These are phyloP conservation scores for Ceratobasidium sp. DNA, from an alignment of 1,284 basidiomycete species.

Conservation along the genomic window DNA sequence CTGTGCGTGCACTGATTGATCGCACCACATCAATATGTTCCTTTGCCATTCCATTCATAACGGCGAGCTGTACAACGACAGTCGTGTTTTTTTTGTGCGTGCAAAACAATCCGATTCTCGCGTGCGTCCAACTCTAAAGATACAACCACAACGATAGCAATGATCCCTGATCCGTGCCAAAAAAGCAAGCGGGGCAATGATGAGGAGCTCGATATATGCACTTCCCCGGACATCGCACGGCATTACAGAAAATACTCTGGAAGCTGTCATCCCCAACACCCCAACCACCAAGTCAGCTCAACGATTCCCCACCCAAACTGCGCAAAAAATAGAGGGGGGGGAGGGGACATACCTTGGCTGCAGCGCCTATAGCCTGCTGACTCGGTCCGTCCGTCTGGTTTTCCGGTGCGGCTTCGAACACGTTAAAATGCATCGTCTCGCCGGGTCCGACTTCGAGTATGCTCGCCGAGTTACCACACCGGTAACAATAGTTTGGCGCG, in stretches of 20 bases:
- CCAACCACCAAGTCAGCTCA: not conserved
- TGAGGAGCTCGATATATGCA: not conserved
- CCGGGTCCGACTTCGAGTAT: constrained; percentile 97
- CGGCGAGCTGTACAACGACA: not conserved
- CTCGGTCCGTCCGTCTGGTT: constrained; percentile 90
- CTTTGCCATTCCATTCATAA: constrained; percentile 10
- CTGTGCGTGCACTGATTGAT: no score
- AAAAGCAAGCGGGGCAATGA: not conserved
- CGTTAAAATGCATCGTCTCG: constrained; percentile 94
- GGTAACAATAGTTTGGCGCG: constrained; percentile 98
- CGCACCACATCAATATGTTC: no score
- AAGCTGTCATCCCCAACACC: constrained; percentile 28
- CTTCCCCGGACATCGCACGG: not conserved
- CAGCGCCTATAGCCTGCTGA: constrained; percentile 78
- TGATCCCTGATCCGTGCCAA: constrained; percentile 8
- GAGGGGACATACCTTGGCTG: constrained; percentile 57
- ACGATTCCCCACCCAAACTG: no score
- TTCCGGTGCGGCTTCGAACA: constrained; percentile 98
- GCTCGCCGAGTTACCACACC: constrained; percentile 97
- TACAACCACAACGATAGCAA: not conserved
- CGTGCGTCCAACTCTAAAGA: constrained; percentile 17
- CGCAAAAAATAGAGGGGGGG: not conserved
- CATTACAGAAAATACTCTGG: constrained; percentile 47
- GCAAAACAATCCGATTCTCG: constrained; percentile 1
- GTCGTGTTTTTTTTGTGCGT: not conserved